Evolutionary conservation across 805 yeast genomes (phyloP).

Genomic region (Starmera caribaea): DNA sequence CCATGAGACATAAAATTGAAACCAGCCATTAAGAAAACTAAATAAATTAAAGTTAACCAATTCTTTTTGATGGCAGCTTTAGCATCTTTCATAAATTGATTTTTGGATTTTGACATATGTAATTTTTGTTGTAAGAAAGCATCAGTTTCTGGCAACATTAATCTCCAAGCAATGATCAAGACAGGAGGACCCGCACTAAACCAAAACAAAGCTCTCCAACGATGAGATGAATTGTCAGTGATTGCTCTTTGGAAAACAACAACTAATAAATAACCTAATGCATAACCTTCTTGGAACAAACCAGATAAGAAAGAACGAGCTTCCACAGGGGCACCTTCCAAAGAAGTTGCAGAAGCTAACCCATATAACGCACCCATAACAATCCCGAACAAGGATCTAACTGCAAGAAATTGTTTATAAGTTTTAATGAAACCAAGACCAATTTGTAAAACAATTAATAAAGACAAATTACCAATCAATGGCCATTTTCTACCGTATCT

Average conservation of each 20-base stretch:
- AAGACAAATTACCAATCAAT: constrained; percentile 32
- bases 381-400: constrained; percentile 54
- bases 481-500: constrained; percentile 56
- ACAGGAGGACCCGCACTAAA: constrained; percentile 51
- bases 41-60: constrained; percentile 51
- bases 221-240: constrained; percentile 38
- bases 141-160: constrained; percentile 40
- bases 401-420: constrained; percentile 48
- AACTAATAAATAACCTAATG: constrained; percentile 57
- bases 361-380: constrained; percentile 44
- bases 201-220: constrained; percentile 63
- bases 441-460: constrained; percentile 45
- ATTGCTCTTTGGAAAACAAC: constrained; percentile 59
- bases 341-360: constrained; percentile 31
- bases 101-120: constrained; percentile 21
- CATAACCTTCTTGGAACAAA: constrained; percentile 73
- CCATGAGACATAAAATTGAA: constrained; percentile 57
- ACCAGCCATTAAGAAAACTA: constrained; percentile 52
- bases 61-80: constrained; percentile 30
- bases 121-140: constrained; percentile 34
- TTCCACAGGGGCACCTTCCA: constrained; percentile 37
- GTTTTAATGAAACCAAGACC: constrained; percentile 55
- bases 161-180: constrained; percentile 32
- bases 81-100: constrained; percentile 24
- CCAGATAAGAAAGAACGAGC: constrained; percentile 57